Percentiles rank a stretch among this genome's conserved stretches.
Conservation (phyloP, 2,329 filamentous ascomycete species). For the Basipetospora chlamydospora region DNA sequence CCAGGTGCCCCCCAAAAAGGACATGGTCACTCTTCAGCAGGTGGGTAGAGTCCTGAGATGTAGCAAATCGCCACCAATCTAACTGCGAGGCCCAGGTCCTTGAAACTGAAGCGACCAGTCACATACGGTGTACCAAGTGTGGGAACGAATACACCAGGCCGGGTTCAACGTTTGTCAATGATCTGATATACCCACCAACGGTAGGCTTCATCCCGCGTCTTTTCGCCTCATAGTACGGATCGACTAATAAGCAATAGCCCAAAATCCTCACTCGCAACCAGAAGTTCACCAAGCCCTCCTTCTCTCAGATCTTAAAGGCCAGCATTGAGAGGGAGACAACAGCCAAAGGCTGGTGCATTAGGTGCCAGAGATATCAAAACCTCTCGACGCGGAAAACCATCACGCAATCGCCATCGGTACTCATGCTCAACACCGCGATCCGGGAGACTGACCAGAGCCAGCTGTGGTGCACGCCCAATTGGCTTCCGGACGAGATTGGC, state of each 20-base stretch:
- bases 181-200: conserved; percentile 63
- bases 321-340: conserved; percentile 83
- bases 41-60: too few species aligned
- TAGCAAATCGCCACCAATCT: too few species aligned
- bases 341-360: conserved; percentile 83
- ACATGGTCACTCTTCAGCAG: conserved; percentile 54
- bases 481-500: conserved; percentile 87
- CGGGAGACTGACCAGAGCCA: conserved; percentile 57
- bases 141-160: conserved; percentile 71
- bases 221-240: background rate
- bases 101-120: conserved; percentile 54
- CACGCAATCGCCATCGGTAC: conserved; percentile 64
- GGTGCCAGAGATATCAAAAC: conserved; percentile 81
- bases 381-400: conserved; percentile 76
- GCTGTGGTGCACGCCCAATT: conserved; percentile 79
- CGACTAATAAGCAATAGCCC: conserved; percentile 16
- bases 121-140: conserved; percentile 76
- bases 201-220: conserved; percentile 15
- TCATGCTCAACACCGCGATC: conserved; percentile 76
- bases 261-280: conserved; percentile 22
- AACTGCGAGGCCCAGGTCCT: conserved; percentile 27
- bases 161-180: conserved; percentile 68
- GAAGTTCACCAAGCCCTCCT: conserved; percentile 45
- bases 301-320: conserved; percentile 83
- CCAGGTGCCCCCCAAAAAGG: conserved; percentile 38